Base-by-base conservation (phyloP, 2,329 filamentous ascomycete genomes). In the Cadophora gregata region DNA sequence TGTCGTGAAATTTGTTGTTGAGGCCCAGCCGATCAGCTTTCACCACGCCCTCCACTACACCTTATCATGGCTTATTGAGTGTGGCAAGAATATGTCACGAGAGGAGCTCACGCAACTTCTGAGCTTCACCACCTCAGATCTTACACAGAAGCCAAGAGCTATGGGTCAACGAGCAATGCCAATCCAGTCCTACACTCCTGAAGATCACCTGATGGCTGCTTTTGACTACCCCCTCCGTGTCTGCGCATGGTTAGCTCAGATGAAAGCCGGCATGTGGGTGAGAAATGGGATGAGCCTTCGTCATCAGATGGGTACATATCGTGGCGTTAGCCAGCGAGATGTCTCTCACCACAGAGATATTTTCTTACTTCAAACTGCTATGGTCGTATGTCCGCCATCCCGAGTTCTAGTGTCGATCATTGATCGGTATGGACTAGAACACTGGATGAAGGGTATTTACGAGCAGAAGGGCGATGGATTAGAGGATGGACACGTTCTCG, bases 221-320 rank as follows among this genome's bases (percentile, higher is more conserved):
- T 97, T 99, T 75, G 96, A 99, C 78, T 97, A 93, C 74, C 95
- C 96, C 0, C 83, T 99, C 4, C 87, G 96, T 62, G 94, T 98
- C 0, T 97, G 93, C 77, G 93, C 93, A 24, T 99, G 96, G 96
- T 83, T 99, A 36, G 92, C 96, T 6, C 96, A 99, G 81, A 98
- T 99, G 88, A 97, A 97, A 78, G 93, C 95, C 21, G 93, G 93
- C 61, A 97, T 98, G 89, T 99, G 96, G 96, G 95, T 99, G 70
- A 89, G 96, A 64, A 99, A 99, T 76, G 96, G 96, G 1, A 93
- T 99, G 76, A 98, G 95, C 74, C 85, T 99, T 61, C 89, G 95
- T 47, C 96, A 99, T 77, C 96, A 99, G 79, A 96, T 96, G 77
- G 91, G 91, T 62, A 96, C 94, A 21, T 99, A 99, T 77, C 90